Evolutionary conservation across 768 basidiomycete species (phyloP), one percentile per base, ranked within the genome.

Genomic region (Leccinum subgranulosum): DNA sequence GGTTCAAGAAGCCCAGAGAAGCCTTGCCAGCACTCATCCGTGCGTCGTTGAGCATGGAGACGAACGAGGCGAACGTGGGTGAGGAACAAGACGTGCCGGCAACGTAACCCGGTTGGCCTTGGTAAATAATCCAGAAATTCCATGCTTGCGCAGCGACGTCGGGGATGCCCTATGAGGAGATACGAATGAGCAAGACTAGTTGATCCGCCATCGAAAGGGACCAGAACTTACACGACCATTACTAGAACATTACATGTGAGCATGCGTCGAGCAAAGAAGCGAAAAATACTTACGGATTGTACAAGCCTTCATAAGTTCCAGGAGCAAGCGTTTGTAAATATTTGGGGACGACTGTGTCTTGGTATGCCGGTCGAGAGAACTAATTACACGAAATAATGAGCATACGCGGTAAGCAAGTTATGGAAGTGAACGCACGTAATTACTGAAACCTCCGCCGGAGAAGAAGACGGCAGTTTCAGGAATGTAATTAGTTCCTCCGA

Each of bases 371-470:
- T n/a, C 81, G 79, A 25, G 61, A 0, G 68, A 84, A 86, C 83
- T 86, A 54, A 29, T 14, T 11, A 12, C 3, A 21, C 11, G 21
- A 29, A 14, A 27, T 45, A 7, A 21, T 58, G 41, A 41, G 36
- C 12, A 55, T 15, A 46, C 8, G 15, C 14, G 31, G 6, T 75
- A 45, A 17, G 17, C 1, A 9, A 12, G 7, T 19, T 5, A 8
- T 23, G 3, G 5, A 2, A 9, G 52, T 34, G 39, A 50, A 51
- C 43, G 79, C 60, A 87, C 86, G 53, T 83, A 82, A 60, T 86
- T 76, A 66, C 86, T 88, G 74, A 90, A 91, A 3, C 88, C 88
- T 34, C 88, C 88, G 1, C 87, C 86, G 14, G 86, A 88, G 74
- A 88, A 86, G 61, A 53, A 68, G 0, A 80, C 81, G 0, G 82